Percentiles rank a stretch among this genome's conserved stretches.
These are phyloP conservation scores for Xerocomus brunneocitrinus DNA, from an alignment of 768 basidiomycete species.

Conservation along the genomic window DNA sequence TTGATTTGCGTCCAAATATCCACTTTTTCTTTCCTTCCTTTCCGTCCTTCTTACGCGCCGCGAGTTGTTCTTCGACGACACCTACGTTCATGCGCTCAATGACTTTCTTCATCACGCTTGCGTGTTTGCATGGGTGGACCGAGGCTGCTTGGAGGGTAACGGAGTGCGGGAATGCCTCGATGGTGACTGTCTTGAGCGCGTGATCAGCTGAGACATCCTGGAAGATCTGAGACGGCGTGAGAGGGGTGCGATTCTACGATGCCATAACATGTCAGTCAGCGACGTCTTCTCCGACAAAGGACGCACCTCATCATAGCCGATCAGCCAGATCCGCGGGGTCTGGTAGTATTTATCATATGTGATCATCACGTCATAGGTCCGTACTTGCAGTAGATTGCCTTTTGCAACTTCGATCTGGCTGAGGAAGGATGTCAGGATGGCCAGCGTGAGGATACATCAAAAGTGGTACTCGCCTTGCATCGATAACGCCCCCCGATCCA, in stretches of 20 bases:
- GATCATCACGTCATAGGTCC: slow-evolving; percentile 99
- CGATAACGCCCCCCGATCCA: slow-evolving; percentile 34
- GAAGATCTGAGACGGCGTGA: slow-evolving; percentile 89
- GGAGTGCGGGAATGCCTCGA: slow-evolving; percentile 97
- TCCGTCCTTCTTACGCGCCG: slow-evolving; percentile 48
- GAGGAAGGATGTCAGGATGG: slow-evolving; percentile 2
- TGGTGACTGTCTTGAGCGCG: slow-evolving; percentile 97
- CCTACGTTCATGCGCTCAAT: slow-evolving; percentile 97
- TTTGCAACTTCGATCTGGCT: slow-evolving; percentile 66
- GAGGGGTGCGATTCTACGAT: slow-evolving; percentile 75
- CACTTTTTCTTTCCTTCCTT: slow-evolving; percentile 75
- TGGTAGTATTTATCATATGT: slow-evolving; percentile 99
- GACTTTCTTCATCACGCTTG: slow-evolving; percentile 99
- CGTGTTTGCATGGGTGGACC: slow-evolving; percentile 98
- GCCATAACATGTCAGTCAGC: neutral
- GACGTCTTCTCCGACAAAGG: slow-evolving; percentile 1
- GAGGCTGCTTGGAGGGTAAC: slow-evolving; percentile 80
- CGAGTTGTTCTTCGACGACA: slow-evolving; percentile 78
- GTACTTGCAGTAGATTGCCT: slow-evolving; percentile 86
- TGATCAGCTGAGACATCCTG: slow-evolving; percentile 97
- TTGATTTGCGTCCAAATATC: slow-evolving; percentile 70
- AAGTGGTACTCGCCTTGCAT: slow-evolving; percentile 43
- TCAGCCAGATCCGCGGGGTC: slow-evolving; percentile 95
- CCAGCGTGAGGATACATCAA: neutral
- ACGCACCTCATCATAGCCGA: slow-evolving; percentile 92